phyloP scores from a whole-genome alignment of 2,329 filamentous ascomycete genomes.

The Fusarium scirpi region DNA sequence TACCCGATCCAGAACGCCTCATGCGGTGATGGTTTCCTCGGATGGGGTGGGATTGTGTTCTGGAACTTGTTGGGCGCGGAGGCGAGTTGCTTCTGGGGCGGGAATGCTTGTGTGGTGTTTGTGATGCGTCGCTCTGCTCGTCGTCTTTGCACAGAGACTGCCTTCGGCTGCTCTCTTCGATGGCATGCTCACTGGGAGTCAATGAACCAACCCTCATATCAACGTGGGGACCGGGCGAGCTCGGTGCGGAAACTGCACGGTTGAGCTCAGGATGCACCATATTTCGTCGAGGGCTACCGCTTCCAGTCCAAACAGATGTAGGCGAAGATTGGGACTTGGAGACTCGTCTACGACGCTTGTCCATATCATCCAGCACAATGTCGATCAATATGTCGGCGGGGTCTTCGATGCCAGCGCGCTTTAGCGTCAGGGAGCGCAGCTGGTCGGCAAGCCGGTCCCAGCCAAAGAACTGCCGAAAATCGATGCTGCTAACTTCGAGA shows the following conservation, averaged over 20 bases:
- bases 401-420: conserved; percentile 88
- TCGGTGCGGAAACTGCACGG: conserved; percentile 76
- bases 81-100: conserved; percentile 85
- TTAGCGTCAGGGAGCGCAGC: conserved; percentile 87
- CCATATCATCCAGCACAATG: conserved; percentile 96
- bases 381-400: conserved; percentile 90
- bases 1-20: conserved; percentile 88
- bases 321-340: conserved; percentile 88
- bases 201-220: conserved; percentile 72
- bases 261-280: conserved; percentile 71
- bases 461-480: conserved; percentile 96
- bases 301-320: conserved; percentile 74
- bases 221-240: conserved; percentile 66
- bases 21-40: conserved; percentile 80
- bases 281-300: conserved; percentile 69
- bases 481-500: conserved; percentile 93
- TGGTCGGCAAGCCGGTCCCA: conserved; percentile 97
- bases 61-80: conserved; percentile 78
- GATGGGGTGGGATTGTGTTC: conserved; percentile 75
- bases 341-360: conserved; percentile 87
- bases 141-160: conserved; percentile 62
- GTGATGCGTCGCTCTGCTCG: conserved; percentile 58
- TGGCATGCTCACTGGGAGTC: conserved; percentile 62
- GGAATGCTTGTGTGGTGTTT: conserved; percentile 57
- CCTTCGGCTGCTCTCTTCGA: conserved; percentile 55